These are phyloP conservation scores for Epichloe sibirici DNA, from an alignment of 2,329 filamentous ascomycete species.

Conservation along the genomic window DNA sequence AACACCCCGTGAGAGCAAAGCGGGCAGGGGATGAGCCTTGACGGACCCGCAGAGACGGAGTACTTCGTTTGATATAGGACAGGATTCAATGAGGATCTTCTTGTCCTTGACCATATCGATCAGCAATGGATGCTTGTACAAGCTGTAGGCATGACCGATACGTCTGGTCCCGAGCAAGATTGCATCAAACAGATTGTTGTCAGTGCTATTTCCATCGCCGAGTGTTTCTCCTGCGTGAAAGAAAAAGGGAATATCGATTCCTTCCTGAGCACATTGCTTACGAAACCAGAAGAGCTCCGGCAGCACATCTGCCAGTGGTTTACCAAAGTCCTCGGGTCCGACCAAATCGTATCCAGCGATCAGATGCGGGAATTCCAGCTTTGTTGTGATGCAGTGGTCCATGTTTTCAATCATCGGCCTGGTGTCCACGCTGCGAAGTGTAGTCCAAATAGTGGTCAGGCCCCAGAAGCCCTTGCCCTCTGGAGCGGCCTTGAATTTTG, in stretches of 20 bases:
- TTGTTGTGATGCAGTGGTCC: conserved; percentile 77
- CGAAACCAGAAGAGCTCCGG: conserved; percentile 91
- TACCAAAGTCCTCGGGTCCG: conserved; percentile 72
- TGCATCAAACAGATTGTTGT: conserved; percentile 79
- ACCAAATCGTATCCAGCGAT: conserved; percentile 85
- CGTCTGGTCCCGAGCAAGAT: conserved; percentile 75
- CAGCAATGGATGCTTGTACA: conserved; percentile 85
- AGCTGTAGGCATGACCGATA: conserved; percentile 78
- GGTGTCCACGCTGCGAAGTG: conserved; percentile 50
- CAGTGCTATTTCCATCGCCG: conserved; percentile 59
- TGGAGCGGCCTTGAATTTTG: conserved; percentile 58
- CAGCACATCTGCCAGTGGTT: conserved; percentile 62
- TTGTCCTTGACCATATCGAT: conserved; percentile 82
- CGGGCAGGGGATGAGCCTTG: conserved; percentile 68
- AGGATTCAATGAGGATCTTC: conserved; percentile 78
- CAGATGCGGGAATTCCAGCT: conserved; percentile 64
- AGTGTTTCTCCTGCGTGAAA: conserved; percentile 89
- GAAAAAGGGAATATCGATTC: conserved; percentile 81
- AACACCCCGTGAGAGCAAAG: conserved; percentile 74
- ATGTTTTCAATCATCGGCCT: conserved; percentile 64
- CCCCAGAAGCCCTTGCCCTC: conserved; percentile 75
- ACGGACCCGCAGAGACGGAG: conserved; percentile 67
- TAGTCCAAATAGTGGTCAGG: conserved; percentile 73
- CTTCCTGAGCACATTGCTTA: conserved; percentile 66
- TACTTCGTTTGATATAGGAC: conserved; percentile 84